Percentiles rank a stretch among this genome's conserved stretches.
Conservation (phyloP, 1,139 yeast genomes). For the Geotrichum candidum region DNA sequence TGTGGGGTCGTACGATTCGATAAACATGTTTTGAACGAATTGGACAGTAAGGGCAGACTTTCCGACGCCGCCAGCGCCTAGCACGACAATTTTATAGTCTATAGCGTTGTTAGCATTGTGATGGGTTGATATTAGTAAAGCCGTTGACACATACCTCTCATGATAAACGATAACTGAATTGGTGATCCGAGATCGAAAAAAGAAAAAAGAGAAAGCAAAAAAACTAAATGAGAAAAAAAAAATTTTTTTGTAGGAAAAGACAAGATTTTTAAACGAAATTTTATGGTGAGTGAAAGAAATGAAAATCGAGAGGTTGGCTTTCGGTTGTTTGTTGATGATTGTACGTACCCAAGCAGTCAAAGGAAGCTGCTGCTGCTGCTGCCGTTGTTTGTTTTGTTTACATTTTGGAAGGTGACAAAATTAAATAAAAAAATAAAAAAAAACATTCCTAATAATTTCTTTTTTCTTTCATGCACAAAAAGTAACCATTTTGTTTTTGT, state of each 20-base stretch:
- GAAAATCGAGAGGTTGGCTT: not conserved
- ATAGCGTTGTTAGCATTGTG: not conserved
- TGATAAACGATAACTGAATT: too few relatives aligned
- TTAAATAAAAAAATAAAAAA: not conserved
- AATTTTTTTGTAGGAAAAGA: not conserved
- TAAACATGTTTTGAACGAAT: constrained; percentile 44
- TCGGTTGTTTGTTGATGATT: not conserved
- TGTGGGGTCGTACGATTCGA: constrained; percentile 94
- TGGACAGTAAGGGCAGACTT: constrained; percentile 75
- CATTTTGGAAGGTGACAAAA: not conserved
- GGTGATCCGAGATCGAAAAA: not conserved
- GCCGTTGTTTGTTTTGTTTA: not conserved
- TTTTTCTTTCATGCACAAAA: not conserved
- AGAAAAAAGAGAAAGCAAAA: not conserved
- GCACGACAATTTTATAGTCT: constrained; percentile 76
- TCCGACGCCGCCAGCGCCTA: constrained; percentile 98
- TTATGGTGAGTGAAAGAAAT: not conserved
- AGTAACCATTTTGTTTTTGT: not conserved
- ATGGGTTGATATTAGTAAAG: not conserved
- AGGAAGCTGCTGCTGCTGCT: too few relatives aligned
- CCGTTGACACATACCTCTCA: not conserved
- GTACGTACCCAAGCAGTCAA: not conserved
- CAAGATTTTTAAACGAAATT: not conserved
- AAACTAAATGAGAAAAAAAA: not conserved
- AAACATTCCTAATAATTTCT: not conserved